Percentiles rank a stretch among this genome's conserved stretches.
Evolutionary conservation across 257 asterid species (phyloP).

Genomic region (Fraxinus cuspidata): DNA sequence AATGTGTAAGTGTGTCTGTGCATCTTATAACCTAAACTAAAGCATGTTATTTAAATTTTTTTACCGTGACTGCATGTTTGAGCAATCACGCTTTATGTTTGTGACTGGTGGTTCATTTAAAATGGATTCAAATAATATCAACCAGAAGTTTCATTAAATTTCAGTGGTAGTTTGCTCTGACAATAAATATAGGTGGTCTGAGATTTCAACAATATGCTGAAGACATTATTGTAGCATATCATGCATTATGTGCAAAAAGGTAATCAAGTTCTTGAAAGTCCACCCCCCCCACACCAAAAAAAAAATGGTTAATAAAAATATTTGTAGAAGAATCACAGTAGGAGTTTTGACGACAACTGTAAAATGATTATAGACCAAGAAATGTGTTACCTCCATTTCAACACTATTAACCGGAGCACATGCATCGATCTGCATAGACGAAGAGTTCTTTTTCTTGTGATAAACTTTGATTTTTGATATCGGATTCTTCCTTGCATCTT

Average conservation of each 20-base stretch:
- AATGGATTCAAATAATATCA: background rate
- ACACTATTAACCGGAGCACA: conserved; percentile 17
- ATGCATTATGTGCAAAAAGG: too few relatives aligned
- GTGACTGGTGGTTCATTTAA: too few relatives aligned
- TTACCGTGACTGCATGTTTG: background rate
- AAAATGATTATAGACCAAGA: conserved; percentile 7
- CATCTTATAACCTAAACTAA: background rate
- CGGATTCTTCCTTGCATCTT: conserved; percentile 20
- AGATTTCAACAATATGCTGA: too few relatives aligned
- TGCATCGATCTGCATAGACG: conserved; percentile 19
- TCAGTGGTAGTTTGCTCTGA: background rate
- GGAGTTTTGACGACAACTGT: background rate
- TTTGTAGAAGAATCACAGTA: background rate
- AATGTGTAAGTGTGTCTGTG: too few relatives aligned
- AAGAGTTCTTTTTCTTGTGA: conserved; percentile 33
- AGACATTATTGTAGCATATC: too few relatives aligned
- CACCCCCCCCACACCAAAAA: background rate
- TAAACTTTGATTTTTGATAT: conserved; percentile 21
- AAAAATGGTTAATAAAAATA: background rate
- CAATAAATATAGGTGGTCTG: background rate
- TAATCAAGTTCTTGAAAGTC: too few relatives aligned
- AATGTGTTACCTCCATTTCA: conserved; percentile 34
- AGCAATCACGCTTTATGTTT: background rate
- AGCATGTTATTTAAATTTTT: too few relatives aligned
- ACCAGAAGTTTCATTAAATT: background rate